phyloP scores from a whole-genome alignment of 2,329 filamentous ascomycete species.

The Epichloe brachyelytri region DNA sequence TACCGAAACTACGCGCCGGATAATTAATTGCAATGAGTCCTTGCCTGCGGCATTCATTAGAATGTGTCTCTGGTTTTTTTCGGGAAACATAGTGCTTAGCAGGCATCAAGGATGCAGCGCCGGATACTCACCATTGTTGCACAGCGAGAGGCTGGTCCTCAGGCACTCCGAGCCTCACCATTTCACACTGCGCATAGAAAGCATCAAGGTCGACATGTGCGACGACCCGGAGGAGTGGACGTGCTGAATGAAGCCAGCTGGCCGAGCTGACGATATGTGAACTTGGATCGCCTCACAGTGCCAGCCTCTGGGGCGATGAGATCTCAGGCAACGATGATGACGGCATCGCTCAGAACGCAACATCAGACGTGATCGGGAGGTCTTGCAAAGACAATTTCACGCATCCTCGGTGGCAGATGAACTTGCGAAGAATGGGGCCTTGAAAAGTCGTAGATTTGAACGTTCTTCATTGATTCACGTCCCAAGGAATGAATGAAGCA shows the following conservation, averaged over 20 bases:
- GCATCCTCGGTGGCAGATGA: background rate
- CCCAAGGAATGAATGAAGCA: background rate
- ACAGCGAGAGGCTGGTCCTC: conserved; percentile 77
- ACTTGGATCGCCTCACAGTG: conserved; percentile 45
- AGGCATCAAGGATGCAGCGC: background rate
- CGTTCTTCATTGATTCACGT: background rate
- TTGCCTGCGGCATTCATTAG: conserved; percentile 41
- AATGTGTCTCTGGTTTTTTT: background rate
- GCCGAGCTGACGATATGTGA: conserved; percentile 72
- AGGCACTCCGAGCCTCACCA: conserved; percentile 64
- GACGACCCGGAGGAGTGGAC: conserved; percentile 69
- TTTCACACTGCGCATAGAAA: conserved; percentile 95
- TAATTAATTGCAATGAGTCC: conserved; percentile 96
- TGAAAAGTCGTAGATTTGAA: background rate
- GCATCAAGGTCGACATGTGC: conserved; percentile 93
- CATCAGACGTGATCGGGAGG: background rate
- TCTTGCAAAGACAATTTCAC: background rate
- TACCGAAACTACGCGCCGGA: conserved; percentile 66
- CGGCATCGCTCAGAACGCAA: background rate
- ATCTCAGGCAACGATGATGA: conserved; percentile 6
- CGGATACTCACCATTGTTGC: conserved; percentile 60
- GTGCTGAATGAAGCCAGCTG: conserved; percentile 60
- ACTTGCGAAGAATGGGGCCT: background rate
- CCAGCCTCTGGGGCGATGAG: conserved; percentile 16
- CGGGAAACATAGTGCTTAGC: background rate